Evolutionary conservation across 2,329 filamentous ascomycete species (phyloP).

Genomic region (Ophiostoma ulmi): DNA sequence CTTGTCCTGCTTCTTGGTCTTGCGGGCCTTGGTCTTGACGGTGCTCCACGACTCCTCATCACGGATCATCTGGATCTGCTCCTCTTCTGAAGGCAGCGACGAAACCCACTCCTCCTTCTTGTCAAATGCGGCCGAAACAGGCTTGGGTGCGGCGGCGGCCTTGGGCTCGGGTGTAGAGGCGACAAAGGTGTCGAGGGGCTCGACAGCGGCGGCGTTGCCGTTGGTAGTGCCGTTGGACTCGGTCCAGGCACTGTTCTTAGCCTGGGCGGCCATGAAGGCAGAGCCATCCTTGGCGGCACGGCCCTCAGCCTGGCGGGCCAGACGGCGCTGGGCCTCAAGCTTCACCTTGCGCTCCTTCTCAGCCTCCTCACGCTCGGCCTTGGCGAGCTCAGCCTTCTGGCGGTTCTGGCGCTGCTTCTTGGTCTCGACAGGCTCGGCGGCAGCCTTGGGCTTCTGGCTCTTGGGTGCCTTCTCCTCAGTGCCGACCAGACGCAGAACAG

Average conservation of each 20-base stretch:
- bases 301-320: conserved; percentile 75
- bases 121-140: neutral
- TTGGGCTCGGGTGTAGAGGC: neutral
- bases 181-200: conserved; percentile 55
- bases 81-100: conserved; percentile 55
- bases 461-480: conserved; percentile 46
- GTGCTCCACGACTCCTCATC: conserved; percentile 55
- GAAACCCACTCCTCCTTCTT: conserved; percentile 45
- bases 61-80: conserved; percentile 55
- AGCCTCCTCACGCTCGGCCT: conserved; percentile 66
- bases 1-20: conserved; percentile 43
- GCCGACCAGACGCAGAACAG: conserved; percentile 72
- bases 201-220: conserved; percentile 35
- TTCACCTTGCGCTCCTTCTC: conserved; percentile 72
- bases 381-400: conserved; percentile 78
- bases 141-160: conserved; percentile 32
- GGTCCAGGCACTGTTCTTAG: conserved; percentile 39
- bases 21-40: conserved; percentile 45
- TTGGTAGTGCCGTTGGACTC: conserved; percentile 35
- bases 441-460: conserved; percentile 51
- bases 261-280: conserved; percentile 45
- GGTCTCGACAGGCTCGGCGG: conserved; percentile 63
- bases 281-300: conserved; percentile 77
- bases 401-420: conserved; percentile 96
- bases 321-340: conserved; percentile 76